Evolutionary conservation across 805 yeast genomes (phyloP).

Genomic region (Hanseniaspora jakobsenii): DNA sequence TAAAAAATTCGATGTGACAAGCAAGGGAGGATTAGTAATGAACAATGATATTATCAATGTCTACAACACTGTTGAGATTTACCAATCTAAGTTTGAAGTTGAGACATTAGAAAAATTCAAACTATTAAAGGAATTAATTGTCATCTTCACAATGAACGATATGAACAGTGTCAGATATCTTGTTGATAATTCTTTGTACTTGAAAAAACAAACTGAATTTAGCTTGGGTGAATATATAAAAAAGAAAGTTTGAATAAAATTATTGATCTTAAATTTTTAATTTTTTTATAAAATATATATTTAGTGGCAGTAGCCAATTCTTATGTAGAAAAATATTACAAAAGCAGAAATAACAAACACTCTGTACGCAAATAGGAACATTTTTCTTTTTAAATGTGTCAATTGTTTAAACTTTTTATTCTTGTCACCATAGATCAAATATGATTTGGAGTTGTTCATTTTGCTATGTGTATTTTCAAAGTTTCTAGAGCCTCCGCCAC

Average conservation of each 20-base stretch:
- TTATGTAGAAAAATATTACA: background rate
- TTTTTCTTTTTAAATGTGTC: background rate
- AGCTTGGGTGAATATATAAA: conserved; percentile 6
- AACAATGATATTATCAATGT: conserved; percentile 74
- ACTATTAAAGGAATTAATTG: conserved; percentile 11
- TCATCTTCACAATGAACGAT: conserved; percentile 12
- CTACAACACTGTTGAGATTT: conserved; percentile 48
- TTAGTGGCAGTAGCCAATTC: background rate
- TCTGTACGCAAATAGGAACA: conserved; percentile 6
- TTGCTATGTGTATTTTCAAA: too few species aligned
- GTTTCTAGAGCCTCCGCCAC: too few species aligned
- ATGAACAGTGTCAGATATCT: conserved; percentile 12
- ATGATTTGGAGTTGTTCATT: background rate
- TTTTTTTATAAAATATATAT: too few species aligned
- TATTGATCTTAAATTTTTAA: background rate
- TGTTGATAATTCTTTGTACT: conserved; percentile 11
- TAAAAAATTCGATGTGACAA: conserved; percentile 60
- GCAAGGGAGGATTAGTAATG: conserved; percentile 70
- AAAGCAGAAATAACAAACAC: background rate
- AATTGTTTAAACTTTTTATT: background rate
- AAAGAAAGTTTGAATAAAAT: conserved; percentile 3
- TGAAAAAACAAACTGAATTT: conserved; percentile 2
- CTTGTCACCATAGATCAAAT: conserved; percentile 4
- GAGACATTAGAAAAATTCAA: conserved; percentile 1
- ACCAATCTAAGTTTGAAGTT: background rate